Evolutionary conservation across 257 asterid species (phyloP).

Genomic region (Ehretia macrophylla): DNA sequence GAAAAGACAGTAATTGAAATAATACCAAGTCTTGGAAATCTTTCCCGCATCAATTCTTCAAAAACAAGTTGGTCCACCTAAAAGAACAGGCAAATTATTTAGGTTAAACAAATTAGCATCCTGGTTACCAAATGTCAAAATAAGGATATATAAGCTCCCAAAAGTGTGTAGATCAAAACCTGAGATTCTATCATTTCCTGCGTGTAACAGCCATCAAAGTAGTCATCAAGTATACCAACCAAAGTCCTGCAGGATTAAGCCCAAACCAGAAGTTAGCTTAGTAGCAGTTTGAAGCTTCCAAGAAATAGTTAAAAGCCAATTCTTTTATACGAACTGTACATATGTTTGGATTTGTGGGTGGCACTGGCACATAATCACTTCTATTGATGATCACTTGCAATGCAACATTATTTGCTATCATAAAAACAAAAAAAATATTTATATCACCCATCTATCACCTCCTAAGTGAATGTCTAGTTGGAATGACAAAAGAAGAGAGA

Average conservation of each 20-base stretch:
- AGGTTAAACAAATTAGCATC: not conserved
- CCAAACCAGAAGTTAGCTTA: slow-evolving; percentile 33
- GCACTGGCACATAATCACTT: too few relatives aligned
- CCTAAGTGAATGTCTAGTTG: too few relatives aligned
- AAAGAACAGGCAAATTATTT: slow-evolving; percentile 10
- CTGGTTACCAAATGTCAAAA: not conserved
- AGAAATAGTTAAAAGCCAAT: too few relatives aligned
- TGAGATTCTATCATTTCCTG: slow-evolving; percentile 92
- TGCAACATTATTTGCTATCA: too few relatives aligned
- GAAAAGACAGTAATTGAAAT: slow-evolving; percentile 11
- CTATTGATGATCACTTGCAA: too few relatives aligned
- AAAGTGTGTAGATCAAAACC: slow-evolving; percentile 30
- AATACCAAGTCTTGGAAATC: slow-evolving; percentile 79
- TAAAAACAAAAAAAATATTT: too few relatives aligned
- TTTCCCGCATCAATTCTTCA: slow-evolving; percentile 89
- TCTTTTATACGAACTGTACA: too few relatives aligned
- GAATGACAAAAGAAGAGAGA: too few relatives aligned
- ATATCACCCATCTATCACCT: too few relatives aligned
- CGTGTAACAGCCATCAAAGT: slow-evolving; percentile 83
- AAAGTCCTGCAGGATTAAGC: slow-evolving; percentile 66
- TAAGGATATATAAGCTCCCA: not conserved
- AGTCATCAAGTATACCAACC: slow-evolving; percentile 85
- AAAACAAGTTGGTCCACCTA: slow-evolving; percentile 94
- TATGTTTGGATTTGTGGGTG: too few relatives aligned
- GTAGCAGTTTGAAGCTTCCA: not conserved